Evolutionary conservation across 371 early-diverging fungal species (phyloP).

Genomic region (Mortierella polycephala): DNA sequence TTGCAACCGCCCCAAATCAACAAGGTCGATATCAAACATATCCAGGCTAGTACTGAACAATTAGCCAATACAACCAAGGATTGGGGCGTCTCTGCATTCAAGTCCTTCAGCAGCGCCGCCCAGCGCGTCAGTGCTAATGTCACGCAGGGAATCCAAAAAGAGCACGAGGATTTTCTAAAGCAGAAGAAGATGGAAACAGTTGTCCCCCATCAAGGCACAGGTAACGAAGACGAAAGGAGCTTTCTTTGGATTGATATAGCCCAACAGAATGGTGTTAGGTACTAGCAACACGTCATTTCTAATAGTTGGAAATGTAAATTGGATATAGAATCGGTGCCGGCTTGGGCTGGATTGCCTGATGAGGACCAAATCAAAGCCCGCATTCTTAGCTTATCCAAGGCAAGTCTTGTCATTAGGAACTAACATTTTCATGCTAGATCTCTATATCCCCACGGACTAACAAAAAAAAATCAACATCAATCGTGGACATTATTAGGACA

Average conservation of each 20-base stretch:
- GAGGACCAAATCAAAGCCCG: conserved; percentile 65
- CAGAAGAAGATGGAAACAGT: conserved; percentile 45
- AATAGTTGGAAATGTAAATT: too few species aligned
- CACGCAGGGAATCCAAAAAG: conserved; percentile 53
- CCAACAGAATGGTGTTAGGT: too few species aligned
- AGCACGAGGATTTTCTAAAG: conserved; percentile 51
- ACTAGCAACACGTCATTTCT: too few species aligned
- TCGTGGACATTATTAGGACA: conserved; percentile 58
- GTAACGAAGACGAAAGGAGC: conserved; percentile 1
- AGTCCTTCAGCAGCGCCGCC: conserved; percentile 42
- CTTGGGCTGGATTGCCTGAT: conserved; percentile 69
- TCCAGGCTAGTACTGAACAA: conserved; percentile 47
- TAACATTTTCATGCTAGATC: neutral
- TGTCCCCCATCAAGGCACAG: conserved; percentile 43
- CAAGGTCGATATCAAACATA: conserved; percentile 37
- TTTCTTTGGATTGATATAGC: too few species aligned
- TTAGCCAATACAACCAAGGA: conserved; percentile 48
- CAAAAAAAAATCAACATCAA: neutral
- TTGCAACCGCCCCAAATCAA: conserved; percentile 32
- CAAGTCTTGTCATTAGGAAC: conserved; percentile 10
- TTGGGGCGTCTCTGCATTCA: conserved; percentile 52
- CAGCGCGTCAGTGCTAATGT: conserved; percentile 48
- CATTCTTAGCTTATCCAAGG: conserved; percentile 69
- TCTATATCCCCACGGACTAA: neutral
- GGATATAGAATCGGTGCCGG: conserved; percentile 61